Conservation (phyloP, 768 basidiomycete species). For the Auriscalpium orientale region DNA sequence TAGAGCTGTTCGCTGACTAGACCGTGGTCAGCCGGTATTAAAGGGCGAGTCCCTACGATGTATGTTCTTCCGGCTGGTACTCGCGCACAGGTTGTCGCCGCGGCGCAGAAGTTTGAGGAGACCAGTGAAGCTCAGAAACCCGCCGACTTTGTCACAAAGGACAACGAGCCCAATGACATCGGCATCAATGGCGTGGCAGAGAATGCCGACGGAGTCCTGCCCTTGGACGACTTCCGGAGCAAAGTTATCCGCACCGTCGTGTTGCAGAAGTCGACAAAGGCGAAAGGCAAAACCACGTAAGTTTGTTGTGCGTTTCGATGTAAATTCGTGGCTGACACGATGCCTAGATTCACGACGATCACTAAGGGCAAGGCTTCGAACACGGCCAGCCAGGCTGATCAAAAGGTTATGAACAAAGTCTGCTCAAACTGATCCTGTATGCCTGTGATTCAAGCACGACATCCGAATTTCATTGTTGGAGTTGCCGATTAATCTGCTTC, state of each 20-base stretch:
- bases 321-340: background rate
- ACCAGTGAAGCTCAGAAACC: background rate
- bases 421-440: background rate
- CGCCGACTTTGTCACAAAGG: constrained; percentile 3
- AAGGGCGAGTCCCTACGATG: background rate
- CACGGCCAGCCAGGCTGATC: background rate
- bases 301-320: background rate
- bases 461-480: no score
- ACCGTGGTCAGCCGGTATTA: background rate
- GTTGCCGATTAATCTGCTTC: no score
- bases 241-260: constrained; percentile 1
- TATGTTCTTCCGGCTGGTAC: constrained; percentile 3
- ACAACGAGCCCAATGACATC: constrained; percentile 3
- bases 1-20: background rate
- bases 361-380: background rate
- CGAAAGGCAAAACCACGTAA: background rate
- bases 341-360: background rate
- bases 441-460: no score
- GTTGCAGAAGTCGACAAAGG: background rate
- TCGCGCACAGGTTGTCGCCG: background rate
- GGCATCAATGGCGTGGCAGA: background rate
- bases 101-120: background rate
- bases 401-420: background rate
- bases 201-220: background rate
- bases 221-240: background rate